Evolutionary conservation across 805 yeast genomes (phyloP), one percentile per base, ranked within the genome.

Genomic region (Wickerhamomyces chaumierensis): DNA sequence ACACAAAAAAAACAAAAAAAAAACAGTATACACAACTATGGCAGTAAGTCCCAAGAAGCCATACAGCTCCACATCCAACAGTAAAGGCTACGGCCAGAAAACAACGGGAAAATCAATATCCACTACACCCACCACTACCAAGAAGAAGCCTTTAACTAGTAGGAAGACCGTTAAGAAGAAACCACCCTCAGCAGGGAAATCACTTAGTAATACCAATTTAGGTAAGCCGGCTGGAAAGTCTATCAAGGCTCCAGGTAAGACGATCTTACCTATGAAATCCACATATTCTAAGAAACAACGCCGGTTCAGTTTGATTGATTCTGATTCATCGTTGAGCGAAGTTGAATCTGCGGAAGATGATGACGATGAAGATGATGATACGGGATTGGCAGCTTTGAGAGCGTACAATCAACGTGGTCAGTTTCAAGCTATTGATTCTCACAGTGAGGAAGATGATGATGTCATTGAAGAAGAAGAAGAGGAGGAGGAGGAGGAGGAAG

Each of bases 261-360:
- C 58, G 29, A 42, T 48, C 33, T 48, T 48, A 9, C 23, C 23
- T 21, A 7, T 21, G 23, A 21, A 21, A 18, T 49, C 52, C 46
- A 47, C 44, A 46, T 9, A 35, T 36, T 33, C 36, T 40, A 35
- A 53, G 60, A 40, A 66, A 63, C 35, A 60, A 25, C 29, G 71
- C 51, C 55, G 65, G 43, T 67, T 67, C 44, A 63, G 69, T 45
- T 48, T 67, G 19, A 52, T 67, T 12, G 67, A 66, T 39, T 65
- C 70, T n/a, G 66, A 66, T 18, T 56, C 58, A 9, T 60, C 65
- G 8, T 39, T 62, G 18, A 62, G 67, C 41, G 66, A 62, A 8
- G 55, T 58, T 17, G 60, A 63, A 18, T n/a, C n/a, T n/a, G n/a
- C n/a, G n/a, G 62, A 60, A 23, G 58, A 50, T n/a, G 61, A 56